phyloP scores from a whole-genome alignment of 805 yeast genomes.

The Schwanniomyces sp. region DNA sequence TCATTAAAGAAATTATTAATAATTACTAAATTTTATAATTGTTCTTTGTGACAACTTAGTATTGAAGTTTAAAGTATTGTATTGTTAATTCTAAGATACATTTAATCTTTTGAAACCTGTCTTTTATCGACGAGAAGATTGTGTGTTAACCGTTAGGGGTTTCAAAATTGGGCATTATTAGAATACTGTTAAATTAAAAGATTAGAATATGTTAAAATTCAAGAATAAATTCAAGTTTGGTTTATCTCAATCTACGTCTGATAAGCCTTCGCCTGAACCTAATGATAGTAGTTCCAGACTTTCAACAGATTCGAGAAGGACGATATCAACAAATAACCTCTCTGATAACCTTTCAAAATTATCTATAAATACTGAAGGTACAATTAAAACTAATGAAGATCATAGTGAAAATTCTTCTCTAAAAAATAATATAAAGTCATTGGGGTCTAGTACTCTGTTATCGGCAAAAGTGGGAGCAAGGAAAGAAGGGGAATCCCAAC shows the following conservation, averaged over 20 bases:
- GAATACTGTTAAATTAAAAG: neutral
- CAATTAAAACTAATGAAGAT: slow-evolving; percentile 1
- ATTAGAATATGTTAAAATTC: slow-evolving; percentile 25
- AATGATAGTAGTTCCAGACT: slow-evolving; percentile 13
- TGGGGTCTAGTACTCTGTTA: neutral
- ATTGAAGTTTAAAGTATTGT: neutral
- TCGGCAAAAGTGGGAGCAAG: neutral
- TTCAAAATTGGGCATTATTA: neutral
- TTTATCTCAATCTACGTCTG: slow-evolving; percentile 15
- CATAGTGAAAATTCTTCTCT: neutral
- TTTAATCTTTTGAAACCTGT: neutral
- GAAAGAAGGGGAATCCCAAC: neutral
- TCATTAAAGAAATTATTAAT: neutral
- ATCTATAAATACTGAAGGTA: slow-evolving; percentile 6
- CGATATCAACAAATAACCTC: slow-evolving; percentile 19
- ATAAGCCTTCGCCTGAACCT: slow-evolving; percentile 7
- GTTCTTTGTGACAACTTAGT: neutral
- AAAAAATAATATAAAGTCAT: neutral
- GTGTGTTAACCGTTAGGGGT: neutral
- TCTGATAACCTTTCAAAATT: slow-evolving; percentile 23
- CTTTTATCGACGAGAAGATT: neutral
- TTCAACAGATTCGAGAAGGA: slow-evolving; percentile 25
- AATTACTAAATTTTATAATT: neutral
- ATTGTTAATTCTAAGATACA: neutral
- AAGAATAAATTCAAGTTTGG: slow-evolving; percentile 36